Percentiles rank a stretch among this genome's conserved stretches.
phyloP scores from a whole-genome alignment of 208 protist genomes.

The Acanthamoeba castellanii region DNA sequence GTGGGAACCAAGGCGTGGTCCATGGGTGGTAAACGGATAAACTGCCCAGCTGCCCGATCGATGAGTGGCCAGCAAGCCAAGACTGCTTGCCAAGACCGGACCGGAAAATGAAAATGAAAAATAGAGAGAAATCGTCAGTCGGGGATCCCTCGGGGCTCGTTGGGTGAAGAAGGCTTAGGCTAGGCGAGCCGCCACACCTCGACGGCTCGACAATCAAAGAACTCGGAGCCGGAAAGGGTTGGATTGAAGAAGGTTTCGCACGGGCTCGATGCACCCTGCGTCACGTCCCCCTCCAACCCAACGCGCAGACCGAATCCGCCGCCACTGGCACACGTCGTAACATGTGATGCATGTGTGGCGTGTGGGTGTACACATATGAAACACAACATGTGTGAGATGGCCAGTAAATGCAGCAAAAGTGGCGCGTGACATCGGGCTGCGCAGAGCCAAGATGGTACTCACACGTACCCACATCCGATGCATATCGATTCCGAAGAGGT shows the following conservation, averaged over 20 bases:
- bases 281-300: constrained; percentile 31
- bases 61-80: too few relatives aligned
- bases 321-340: background rate
- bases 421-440: background rate
- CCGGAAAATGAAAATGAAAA: background rate
- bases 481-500: background rate
- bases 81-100: background rate
- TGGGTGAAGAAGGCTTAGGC: too few relatives aligned
- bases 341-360: background rate
- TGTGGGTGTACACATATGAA: too few relatives aligned
- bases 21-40: background rate
- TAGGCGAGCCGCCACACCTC: constrained; percentile 48
- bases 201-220: background rate
- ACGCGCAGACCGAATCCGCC: constrained; percentile 53
- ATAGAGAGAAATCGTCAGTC: too few relatives aligned
- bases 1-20: background rate
- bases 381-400: too few relatives aligned
- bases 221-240: background rate
- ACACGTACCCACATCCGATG: constrained; percentile 18
- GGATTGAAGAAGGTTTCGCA: constrained; percentile 46
- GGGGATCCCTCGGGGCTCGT: too few relatives aligned
- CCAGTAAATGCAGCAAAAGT: too few relatives aligned
- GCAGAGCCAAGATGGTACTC: background rate
- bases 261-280: constrained; percentile 26
- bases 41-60: too few relatives aligned